Evolutionary conservation across 768 basidiomycete genomes (phyloP), one percentile per base, ranked within the genome.

Genomic region (Russula compacta): DNA sequence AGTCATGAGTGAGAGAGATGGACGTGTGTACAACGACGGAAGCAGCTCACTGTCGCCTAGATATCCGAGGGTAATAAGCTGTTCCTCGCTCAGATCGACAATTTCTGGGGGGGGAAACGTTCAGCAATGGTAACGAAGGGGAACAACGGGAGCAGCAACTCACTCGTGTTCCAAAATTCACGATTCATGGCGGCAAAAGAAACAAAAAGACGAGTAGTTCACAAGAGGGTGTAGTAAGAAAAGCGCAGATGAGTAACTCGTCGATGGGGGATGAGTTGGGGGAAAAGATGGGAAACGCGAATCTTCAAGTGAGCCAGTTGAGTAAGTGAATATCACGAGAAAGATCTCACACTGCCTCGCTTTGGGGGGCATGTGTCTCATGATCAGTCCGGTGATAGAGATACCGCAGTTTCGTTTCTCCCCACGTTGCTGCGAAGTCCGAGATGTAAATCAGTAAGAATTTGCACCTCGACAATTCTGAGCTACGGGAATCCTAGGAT

Each of bases 41-140:
- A 66, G 61, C 35, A 19, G 54, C 64, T 63, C 65, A 65, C 69
- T 59, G 53, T 63, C 47, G 53, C 67, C 66, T 44, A 65, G 24
- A 54, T 65, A 66, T 24, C 51, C 60, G 59, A 67, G 65, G 59
- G 59, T 14, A 38, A 9, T 56, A 61, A 61, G 55, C 56, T 67
- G 56, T 0, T 5, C 54, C 3, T 65, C 64, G 67, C 9, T 67
- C 56, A 67, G 49, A 60, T 67, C 67, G 67, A 73, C 60, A 56
- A 65, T 69, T 61, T 66, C 62, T 72, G 68, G 50, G 61, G 21
- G 64, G n/a, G n/a, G n/a, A 71, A 71, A 69, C 53, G 36, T 47
- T 70, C 66, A 70, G 64, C 66, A 69, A 65, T 68, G 10, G 67
- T 67, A 65, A 67, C 60, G 53, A 68, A 66, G 57, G 50, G 67